Conservation (phyloP, 352 stramenopile species). For the Pythium scleroteichum region DNA sequence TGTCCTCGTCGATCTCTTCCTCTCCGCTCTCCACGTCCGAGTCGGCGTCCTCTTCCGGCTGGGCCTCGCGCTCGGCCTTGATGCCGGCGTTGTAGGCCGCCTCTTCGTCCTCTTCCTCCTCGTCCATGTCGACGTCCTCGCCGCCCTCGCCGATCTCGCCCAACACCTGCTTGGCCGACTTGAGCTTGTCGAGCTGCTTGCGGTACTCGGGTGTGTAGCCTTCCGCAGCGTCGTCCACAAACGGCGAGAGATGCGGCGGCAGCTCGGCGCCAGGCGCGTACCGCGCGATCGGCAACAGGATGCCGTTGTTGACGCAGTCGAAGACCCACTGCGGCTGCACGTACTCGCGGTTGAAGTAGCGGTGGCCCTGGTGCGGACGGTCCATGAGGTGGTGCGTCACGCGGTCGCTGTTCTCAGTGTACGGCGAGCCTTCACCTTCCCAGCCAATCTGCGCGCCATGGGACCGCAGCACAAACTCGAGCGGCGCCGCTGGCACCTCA, state of each 20-base stretch:
- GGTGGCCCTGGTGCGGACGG: slow-evolving; percentile 88
- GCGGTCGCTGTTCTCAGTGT: slow-evolving; percentile 84
- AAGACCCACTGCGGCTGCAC: slow-evolving; percentile 99
- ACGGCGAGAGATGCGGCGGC: slow-evolving; percentile 93
- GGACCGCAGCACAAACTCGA: slow-evolving; percentile 95
- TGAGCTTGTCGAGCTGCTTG: slow-evolving; percentile 86
- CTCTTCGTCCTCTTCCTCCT: slow-evolving; percentile 68
- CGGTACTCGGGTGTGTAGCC: slow-evolving; percentile 98
- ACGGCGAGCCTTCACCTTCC: slow-evolving; percentile 93
- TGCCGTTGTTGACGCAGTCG: slow-evolving; percentile 96
- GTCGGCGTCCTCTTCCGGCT: slow-evolving; percentile 31
- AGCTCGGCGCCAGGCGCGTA: slow-evolving; percentile 94
- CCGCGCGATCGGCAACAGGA: slow-evolving; percentile 91
- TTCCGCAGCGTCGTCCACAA: slow-evolving; percentile 97
- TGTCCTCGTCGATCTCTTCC: slow-evolving; percentile 47
- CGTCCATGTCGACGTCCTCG: slow-evolving; percentile 34
- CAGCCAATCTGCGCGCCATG: slow-evolving; percentile 96
- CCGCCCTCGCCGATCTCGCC: slow-evolving; percentile 54
- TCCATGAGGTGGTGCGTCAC: slow-evolving; percentile 99
- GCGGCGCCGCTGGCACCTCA: slow-evolving; percentile 92
- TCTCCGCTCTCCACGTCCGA: slow-evolving; percentile 42
- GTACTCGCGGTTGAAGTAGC: slow-evolving; percentile 94
- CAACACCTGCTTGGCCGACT: slow-evolving; percentile 76
- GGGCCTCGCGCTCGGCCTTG: slow-evolving; percentile 73
- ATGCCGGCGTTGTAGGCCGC: slow-evolving; percentile 74